Base-by-base conservation (phyloP, 169 alveolate genomes). In the Plasmodium gallinaceum region DNA sequence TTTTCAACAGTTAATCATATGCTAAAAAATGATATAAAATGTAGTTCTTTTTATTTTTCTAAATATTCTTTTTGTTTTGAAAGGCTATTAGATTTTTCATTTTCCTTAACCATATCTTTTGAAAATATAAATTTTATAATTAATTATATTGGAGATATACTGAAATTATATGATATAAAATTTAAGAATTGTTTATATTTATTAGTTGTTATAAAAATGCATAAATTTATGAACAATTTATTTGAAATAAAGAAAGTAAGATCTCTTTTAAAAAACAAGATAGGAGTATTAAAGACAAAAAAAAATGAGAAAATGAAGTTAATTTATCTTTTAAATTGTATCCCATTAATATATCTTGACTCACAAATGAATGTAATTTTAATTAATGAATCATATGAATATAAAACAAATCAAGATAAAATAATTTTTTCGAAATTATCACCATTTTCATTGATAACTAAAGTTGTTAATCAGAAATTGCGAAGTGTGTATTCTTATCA, bases 41-140 rank as follows among this genome's bases (percentile, higher is more conserved):
- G 80, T 9, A 65, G 76, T n/a, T 10, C 78, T 22, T 70, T 57
- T 83, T 54, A 45, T 4, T 83, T 83, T 83, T 24, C 91, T 0
- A 83, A 68, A n/a, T 86, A 86, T 71, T 86, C 92, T n/a, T 86
- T 52, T 46, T 71, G 62, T 39, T 86, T 86, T 39, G 92, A 86
- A 43, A 39, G 87, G 7, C 46, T 86, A 37, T 39, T 86, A 14
- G 92, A 86, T 57, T 86, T 58, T 58, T n/a, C 88, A 12, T 70
- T 86, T 14, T 58, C 92, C 14, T 46, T 86, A 14, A 43, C 92
- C 10, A 71, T 71, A 0, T 37, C 75, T 7, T 86, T 70, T 60
- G 87, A 86, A 45, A 60, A 66, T 26, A 48, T 86, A 8, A 32
- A 71, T 7, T 86, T 86, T 46, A 52, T 86, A 0, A 72, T 86